Conservation (phyloP, 2,329 filamentous ascomycete genomes). For the Pseudopyricularia javanii region DNA sequence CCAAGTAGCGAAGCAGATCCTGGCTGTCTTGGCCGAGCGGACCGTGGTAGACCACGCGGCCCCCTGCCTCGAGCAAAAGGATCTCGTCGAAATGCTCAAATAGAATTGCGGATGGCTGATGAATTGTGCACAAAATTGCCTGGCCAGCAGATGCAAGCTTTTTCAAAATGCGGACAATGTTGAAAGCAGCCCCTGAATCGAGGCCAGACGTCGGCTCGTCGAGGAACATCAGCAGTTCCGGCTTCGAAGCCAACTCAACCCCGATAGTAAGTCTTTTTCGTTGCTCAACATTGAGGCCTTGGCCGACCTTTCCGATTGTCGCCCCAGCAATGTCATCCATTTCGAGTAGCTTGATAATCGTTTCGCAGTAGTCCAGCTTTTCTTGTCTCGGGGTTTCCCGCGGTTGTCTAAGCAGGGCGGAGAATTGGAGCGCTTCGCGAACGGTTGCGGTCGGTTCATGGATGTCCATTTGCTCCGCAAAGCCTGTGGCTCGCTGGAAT, state of each 20-base stretch:
- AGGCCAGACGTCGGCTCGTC: constrained; percentile 78
- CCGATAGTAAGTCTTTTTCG: constrained; percentile 72
- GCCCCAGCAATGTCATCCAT: constrained; percentile 56
- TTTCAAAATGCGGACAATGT: constrained; percentile 51
- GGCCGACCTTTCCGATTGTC: constrained; percentile 69
- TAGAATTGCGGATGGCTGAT: constrained; percentile 55
- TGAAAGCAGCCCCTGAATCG: constrained; percentile 62
- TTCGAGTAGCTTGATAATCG: constrained; percentile 60
- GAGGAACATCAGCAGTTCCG: constrained; percentile 62
- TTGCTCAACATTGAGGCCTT: constrained; percentile 75
- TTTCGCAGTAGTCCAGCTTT: constrained; percentile 48
- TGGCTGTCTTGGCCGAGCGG: constrained; percentile 25
- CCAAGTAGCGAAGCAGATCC: constrained; percentile 52
- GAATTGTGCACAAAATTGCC: constrained; percentile 57
- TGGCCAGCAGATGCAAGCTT: constrained; percentile 56
- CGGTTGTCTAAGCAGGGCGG: constrained; percentile 10
- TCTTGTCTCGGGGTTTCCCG: constrained; percentile 29
- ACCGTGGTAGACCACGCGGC: constrained; percentile 51
- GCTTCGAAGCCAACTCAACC: constrained; percentile 67
- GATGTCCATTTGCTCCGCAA: constrained; percentile 82
- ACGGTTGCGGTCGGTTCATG: constrained; percentile 73
- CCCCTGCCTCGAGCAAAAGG: constrained; percentile 51
- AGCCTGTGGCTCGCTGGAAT: constrained; percentile 57
- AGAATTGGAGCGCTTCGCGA: constrained; percentile 64
- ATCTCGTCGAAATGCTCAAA: constrained; percentile 57